Evolutionary conservation across 352 stramenopile species (phyloP).

Genomic region (Phytophthora litchii): DNA sequence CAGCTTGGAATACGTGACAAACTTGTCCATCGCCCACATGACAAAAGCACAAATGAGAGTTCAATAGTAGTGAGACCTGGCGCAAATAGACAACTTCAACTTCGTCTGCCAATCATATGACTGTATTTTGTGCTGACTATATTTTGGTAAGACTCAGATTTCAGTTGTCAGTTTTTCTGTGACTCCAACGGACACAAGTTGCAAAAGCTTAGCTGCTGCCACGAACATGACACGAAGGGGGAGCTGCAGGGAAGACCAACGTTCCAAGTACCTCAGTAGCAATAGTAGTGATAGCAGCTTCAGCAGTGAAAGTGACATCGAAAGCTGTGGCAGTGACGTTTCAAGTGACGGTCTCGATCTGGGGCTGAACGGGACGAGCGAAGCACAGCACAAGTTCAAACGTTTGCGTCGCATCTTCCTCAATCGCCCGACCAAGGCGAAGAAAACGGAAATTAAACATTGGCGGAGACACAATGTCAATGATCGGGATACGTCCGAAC

Average conservation of each 20-base stretch:
- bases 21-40: slow-evolving; percentile 39
- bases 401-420: slow-evolving; percentile 74
- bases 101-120: slow-evolving; percentile 11
- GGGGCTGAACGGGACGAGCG: slow-evolving; percentile 37
- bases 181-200: slow-evolving; percentile 11
- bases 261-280: slow-evolving; percentile 5
- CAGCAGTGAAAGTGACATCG: slow-evolving; percentile 23
- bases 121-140: slow-evolving; percentile 6
- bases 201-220: background rate
- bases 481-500: background rate
- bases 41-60: no score
- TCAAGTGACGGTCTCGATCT: slow-evolving; percentile 26
- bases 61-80: slow-evolving; percentile 21
- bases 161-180: slow-evolving; percentile 16
- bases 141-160: slow-evolving; percentile 2
- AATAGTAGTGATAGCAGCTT: slow-evolving; percentile 25
- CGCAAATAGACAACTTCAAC: slow-evolving; percentile 36
- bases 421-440: slow-evolving; percentile 40
- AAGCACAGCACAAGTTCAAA: slow-evolving; percentile 49
- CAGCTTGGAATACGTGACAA: slow-evolving; percentile 29
- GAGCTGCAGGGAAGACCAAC: background rate
- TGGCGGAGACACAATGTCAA: slow-evolving; percentile 3
- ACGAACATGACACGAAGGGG: slow-evolving; percentile 16
- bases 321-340: slow-evolving; percentile 14
- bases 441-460: slow-evolving; percentile 14